Base-by-base conservation (phyloP, 1,139 yeast genomes). In the Meyerozyma sp. region DNA sequence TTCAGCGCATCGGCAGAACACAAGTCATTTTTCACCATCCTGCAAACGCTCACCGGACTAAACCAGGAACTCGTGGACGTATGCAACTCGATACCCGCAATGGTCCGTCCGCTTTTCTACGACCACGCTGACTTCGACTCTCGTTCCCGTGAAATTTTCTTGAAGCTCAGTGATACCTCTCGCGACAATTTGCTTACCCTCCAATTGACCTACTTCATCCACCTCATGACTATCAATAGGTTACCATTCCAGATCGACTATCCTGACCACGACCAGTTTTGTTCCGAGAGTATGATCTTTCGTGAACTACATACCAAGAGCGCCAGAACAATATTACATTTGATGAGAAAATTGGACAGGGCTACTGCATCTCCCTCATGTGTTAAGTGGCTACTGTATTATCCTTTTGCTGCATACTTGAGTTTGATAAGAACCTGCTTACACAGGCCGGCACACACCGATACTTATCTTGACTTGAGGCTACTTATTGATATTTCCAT, bases 201-300 rank as follows among this genome's bases (percentile, higher is more conserved):
- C 7, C 69, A 66, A 36, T 52, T 68, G 30, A 53, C 65, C 0
- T 68, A 46, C 49, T 66, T 68, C 44, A 49, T 59, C 14, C 74
- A 70, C 47, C 47, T 68, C 40, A 62, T 67, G 71, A 58, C 63
- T 13, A 62, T 66, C 38, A 70, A 70, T 49, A 50, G 71, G 30
- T 50, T 67, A 16, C 72, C 73, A 1, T 63, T 63, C 39, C 54
- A 52, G 41, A 47, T 56, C 10, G 49, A 48, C 27, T 47, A 53
- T 3, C 47, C 51, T 1, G 55, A 57, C 20, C 42, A 44, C 26
- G 53, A 51, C 16, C 53, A 55, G 11, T 47, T 51, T 34, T 51
- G 53, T 21, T 46, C 45, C 7, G 52, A 56, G 25, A 47, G 50
- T 25, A 36, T 49, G 2, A 56, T 51, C 32, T 57, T 59, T 42